Conservation (phyloP, 2,329 filamentous ascomycete species). For the Nigrograna mackinnonii region DNA sequence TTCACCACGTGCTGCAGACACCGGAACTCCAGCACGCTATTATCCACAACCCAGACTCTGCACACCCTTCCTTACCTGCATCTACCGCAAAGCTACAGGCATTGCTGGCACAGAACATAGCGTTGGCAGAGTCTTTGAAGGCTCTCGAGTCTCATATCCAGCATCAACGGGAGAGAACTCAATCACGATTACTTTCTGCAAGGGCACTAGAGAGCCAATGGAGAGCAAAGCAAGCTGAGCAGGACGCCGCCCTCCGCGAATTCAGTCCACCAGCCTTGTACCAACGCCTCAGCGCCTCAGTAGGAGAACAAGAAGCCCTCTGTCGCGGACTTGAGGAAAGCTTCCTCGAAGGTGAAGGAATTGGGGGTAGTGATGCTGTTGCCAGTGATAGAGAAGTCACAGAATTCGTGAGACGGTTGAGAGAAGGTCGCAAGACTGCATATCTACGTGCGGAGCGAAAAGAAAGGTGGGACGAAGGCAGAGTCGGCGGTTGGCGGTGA, state of each 20-base stretch:
- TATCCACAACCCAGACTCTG: constrained; percentile 65
- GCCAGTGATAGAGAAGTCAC: constrained; percentile 80
- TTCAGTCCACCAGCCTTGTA: constrained; percentile 89
- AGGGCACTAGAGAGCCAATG: constrained; percentile 91
- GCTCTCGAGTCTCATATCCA: constrained; percentile 63
- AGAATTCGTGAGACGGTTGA: constrained; percentile 82
- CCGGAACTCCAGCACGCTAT: constrained; percentile 74
- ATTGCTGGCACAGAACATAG: constrained; percentile 71
- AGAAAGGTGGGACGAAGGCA: constrained; percentile 92
- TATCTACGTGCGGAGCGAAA: constrained; percentile 85
- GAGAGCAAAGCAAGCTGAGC: constrained; percentile 84
- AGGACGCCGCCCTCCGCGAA: constrained; percentile 80
- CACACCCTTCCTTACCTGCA: constrained; percentile 71
- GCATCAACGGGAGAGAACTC: constrained; percentile 70
- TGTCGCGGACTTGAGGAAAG: constrained; percentile 89
- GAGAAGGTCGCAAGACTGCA: constrained; percentile 77
- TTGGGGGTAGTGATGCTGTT: constrained; percentile 45
- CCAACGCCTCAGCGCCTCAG: constrained; percentile 73
- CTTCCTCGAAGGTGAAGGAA: constrained; percentile 70
- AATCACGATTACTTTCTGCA: constrained; percentile 79
- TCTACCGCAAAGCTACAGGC: constrained; percentile 67
- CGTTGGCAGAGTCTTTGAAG: constrained; percentile 66
- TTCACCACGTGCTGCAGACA: constrained; percentile 69
- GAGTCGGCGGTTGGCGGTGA: constrained; percentile 87
- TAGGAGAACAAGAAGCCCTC: constrained; percentile 81